Percentiles rank a stretch among this genome's conserved stretches.
These are phyloP conservation scores for Penicillium argentinense DNA, from an alignment of 495 filamentous ascomycete species.

Conservation along the genomic window DNA sequence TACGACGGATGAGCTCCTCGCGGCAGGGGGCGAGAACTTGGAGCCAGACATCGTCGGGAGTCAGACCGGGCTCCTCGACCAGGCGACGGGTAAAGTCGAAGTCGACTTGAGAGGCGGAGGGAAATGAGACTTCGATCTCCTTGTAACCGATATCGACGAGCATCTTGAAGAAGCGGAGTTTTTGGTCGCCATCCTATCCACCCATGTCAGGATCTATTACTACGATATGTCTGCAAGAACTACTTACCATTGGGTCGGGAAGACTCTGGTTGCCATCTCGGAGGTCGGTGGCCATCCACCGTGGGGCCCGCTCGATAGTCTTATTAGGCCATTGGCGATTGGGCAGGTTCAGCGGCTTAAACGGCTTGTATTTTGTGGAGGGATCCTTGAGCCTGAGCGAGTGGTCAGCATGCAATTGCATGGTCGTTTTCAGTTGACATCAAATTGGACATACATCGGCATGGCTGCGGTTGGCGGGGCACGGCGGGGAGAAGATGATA, in stretches of 20 bases:
- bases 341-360: slow-evolving; percentile 74
- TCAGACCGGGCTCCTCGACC: slow-evolving; percentile 79
- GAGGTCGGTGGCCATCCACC: slow-evolving; percentile 85
- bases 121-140: slow-evolving; percentile 97
- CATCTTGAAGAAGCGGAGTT: slow-evolving; percentile 94
- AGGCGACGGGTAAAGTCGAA: slow-evolving; percentile 92
- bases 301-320: slow-evolving; percentile 72
- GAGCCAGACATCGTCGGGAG: slow-evolving; percentile 92
- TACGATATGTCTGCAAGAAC: not conserved
- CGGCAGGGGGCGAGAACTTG: slow-evolving; percentile 94
- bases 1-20: slow-evolving; percentile 86
- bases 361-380: slow-evolving; percentile 83
- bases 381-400: slow-evolving; percentile 84
- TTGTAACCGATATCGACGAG: slow-evolving; percentile 92
- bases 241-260: slow-evolving; percentile 79
- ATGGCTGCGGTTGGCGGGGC: slow-evolving; percentile 35
- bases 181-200: slow-evolving; percentile 82
- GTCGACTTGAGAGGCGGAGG: slow-evolving; percentile 89
- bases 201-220: not conserved
- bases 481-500: slow-evolving; percentile 28
- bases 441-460: slow-evolving; percentile 36
- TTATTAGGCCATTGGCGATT: slow-evolving; percentile 90
- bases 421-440: slow-evolving; percentile 1
- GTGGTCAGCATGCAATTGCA: slow-evolving; percentile 7
- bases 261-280: slow-evolving; percentile 88